Conservation (phyloP, 139 green algal genomes). For the Pseudopediastrum boryanum region DNA sequence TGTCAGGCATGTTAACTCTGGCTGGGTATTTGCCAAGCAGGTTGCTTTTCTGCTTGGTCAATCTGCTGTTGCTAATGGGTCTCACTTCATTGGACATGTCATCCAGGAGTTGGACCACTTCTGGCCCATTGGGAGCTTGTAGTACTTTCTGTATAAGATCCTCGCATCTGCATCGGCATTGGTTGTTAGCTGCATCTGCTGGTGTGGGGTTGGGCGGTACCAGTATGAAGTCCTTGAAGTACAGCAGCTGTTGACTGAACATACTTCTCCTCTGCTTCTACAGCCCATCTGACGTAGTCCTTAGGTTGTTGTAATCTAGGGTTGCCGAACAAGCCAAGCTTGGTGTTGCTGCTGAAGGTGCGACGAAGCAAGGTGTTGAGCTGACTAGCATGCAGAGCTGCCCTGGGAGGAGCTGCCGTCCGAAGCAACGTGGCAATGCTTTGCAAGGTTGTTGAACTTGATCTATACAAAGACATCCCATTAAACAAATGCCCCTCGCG, state of each 20-base stretch:
- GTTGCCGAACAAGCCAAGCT: constrained; percentile 10
- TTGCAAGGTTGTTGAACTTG: too few relatives aligned
- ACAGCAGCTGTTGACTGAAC: not conserved
- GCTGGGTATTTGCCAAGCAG: not conserved
- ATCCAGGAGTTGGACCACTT: constrained; percentile 46
- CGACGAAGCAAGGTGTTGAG: too few relatives aligned
- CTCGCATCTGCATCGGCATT: constrained; percentile 45
- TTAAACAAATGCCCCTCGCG: too few relatives aligned
- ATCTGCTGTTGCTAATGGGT: not conserved
- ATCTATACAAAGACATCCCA: too few relatives aligned
- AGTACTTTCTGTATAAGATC: constrained; percentile 35
- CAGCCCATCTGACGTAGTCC: not conserved
- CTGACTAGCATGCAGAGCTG: too few relatives aligned
- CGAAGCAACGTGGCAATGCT: too few relatives aligned
- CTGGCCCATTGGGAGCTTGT: constrained; percentile 9
- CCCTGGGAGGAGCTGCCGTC: too few relatives aligned
- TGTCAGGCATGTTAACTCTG: not conserved
- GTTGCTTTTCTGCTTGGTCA: not conserved
- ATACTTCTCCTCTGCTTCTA: not conserved
- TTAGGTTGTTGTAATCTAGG: not conserved
- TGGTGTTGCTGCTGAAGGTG: too few relatives aligned
- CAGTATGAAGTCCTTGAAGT: not conserved
- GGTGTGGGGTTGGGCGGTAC: too few relatives aligned
- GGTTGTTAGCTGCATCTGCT: not conserved
- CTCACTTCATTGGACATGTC: constrained; percentile 47